These are phyloP conservation scores for Yamadazyma diospyri DNA, from an alignment of 1,139 yeast genomes.

Conservation along the genomic window DNA sequence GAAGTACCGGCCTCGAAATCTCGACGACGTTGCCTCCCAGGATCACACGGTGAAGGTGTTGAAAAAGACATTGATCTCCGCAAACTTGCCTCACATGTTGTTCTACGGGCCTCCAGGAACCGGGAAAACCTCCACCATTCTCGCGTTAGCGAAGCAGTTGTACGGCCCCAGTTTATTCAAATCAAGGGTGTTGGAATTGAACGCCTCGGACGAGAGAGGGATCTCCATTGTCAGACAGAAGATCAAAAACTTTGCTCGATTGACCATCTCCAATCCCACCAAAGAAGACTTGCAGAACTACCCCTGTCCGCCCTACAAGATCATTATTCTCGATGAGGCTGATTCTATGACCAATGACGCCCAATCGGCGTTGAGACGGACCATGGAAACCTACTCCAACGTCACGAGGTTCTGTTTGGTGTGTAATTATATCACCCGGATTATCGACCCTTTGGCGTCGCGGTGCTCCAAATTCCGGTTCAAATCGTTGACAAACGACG, in stretches of 20 bases:
- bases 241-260: constrained; percentile 86
- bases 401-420: constrained; percentile 91
- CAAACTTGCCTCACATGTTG: constrained; percentile 91
- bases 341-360: constrained; percentile 99
- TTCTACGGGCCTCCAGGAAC: constrained; percentile 98
- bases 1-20: constrained; percentile 76
- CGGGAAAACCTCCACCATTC: constrained; percentile 89
- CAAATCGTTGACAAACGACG: constrained; percentile 65
- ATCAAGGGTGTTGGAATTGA: constrained; percentile 80
- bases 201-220: constrained; percentile 97
- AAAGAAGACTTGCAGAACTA: constrained; percentile 63
- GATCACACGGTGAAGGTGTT: constrained; percentile 86
- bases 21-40: constrained; percentile 88
- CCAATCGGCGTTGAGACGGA: constrained; percentile 89
- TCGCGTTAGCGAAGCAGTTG: constrained; percentile 81
- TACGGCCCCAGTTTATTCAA: constrained; percentile 70
- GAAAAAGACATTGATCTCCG: constrained; percentile 70
- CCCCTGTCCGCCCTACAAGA: constrained; percentile 94
- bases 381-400: constrained; percentile 91
- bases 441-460: constrained; percentile 93
- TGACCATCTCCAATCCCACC: constrained; percentile 79
- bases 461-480: constrained; percentile 95
- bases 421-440: constrained; percentile 93
- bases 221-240: constrained; percentile 90
- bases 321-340: constrained; percentile 87